phyloP scores from a whole-genome alignment of 352 stramenopile species.

The Pythium periplocum region DNA sequence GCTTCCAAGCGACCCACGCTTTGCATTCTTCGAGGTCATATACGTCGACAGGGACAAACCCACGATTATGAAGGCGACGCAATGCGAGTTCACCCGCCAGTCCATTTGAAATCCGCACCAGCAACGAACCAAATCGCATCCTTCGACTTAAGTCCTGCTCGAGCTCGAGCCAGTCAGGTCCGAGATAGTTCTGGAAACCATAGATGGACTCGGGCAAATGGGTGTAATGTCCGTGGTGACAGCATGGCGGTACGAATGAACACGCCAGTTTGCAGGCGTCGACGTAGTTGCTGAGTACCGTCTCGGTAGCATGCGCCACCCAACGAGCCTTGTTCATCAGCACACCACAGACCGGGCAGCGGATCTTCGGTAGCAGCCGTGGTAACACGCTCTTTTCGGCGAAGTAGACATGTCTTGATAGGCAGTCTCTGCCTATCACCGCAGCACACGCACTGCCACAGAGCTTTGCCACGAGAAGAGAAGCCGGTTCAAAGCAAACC shows the following conservation, averaged over 20 bases:
- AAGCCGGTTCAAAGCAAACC: constrained; percentile 28
- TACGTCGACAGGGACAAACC: constrained; percentile 28
- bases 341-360: constrained; percentile 35
- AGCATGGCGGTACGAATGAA: constrained; percentile 20
- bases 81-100: constrained; percentile 19
- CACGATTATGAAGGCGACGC: constrained; percentile 12
- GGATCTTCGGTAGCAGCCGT: constrained; percentile 31
- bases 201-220: constrained; percentile 9
- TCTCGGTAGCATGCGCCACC: not conserved
- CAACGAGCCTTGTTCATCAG: constrained; percentile 24
- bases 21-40: constrained; percentile 22
- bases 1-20: constrained; percentile 8
- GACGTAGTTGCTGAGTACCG: constrained; percentile 6
- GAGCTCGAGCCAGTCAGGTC: no score
- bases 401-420: constrained; percentile 21
- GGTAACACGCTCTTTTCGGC: constrained; percentile 26
- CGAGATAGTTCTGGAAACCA: no score
- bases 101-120: constrained; percentile 27
- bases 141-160: constrained; percentile 1
- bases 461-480: constrained; percentile 4
- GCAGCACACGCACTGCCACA: constrained; percentile 26
- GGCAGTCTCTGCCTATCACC: constrained; percentile 26
- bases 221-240: constrained; percentile 16
- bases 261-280: constrained; percentile 12
- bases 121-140: constrained; percentile 16